Conservation (phyloP, 2,329 filamentous ascomycete genomes). For the Pseudogymnoascus sp. region DNA sequence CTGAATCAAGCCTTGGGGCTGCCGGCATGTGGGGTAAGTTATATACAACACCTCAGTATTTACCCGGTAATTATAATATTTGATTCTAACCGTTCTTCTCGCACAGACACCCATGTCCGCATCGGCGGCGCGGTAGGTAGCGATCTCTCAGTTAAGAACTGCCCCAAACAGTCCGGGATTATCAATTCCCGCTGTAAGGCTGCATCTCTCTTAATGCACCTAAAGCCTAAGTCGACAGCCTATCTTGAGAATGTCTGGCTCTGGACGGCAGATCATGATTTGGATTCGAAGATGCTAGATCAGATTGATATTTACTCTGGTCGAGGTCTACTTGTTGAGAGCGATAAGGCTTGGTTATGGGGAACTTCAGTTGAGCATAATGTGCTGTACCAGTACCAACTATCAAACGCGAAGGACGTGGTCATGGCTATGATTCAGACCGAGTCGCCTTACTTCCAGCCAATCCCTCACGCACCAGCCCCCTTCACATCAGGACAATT, state of each 20-base stretch:
- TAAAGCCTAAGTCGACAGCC: conserved; percentile 25
- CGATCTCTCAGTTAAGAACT: conserved; percentile 36
- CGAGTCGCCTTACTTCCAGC: conserved; percentile 45
- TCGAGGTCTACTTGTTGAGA: conserved; percentile 29
- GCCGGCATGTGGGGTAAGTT: conserved; percentile 41
- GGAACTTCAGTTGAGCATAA: background rate
- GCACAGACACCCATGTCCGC: conserved; percentile 21
- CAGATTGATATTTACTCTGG: conserved; percentile 32
- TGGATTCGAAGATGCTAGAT: conserved; percentile 23
- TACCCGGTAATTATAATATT: background rate
- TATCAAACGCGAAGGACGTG: conserved; percentile 39
- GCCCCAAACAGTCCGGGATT: conserved; percentile 32
- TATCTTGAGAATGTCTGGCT: conserved; percentile 43
- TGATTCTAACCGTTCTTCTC: background rate
- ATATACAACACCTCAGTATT: background rate
- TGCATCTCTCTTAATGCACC: conserved; percentile 29
- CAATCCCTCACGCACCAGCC: conserved; percentile 16
- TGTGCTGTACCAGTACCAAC: conserved; percentile 43
- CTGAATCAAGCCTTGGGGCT: conserved; percentile 34
- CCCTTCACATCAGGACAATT: conserved; percentile 7
- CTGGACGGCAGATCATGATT: conserved; percentile 39
- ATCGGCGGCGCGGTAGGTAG: conserved; percentile 42
- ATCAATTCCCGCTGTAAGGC: conserved; percentile 29
- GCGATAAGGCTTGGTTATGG: background rate
- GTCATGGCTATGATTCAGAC: conserved; percentile 37